These are phyloP conservation scores for Helenozyma baotianmanensis DNA, from an alignment of 805 yeast species.

Conservation along the genomic window DNA sequence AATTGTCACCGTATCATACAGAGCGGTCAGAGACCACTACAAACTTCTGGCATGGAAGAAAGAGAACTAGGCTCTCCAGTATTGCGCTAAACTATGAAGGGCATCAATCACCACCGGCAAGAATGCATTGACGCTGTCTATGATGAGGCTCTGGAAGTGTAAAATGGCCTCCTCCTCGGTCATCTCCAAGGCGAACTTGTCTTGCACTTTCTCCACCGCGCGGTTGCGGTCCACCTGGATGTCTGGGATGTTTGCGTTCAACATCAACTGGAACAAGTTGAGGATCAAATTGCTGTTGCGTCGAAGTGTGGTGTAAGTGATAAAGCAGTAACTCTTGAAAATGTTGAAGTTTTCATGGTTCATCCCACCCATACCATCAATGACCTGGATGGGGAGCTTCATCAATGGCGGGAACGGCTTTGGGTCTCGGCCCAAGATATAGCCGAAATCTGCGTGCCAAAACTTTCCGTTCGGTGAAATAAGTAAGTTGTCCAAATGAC, in stretches of 20 bases:
- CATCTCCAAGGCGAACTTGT: constrained; percentile 88
- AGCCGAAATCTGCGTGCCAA: constrained; percentile 98
- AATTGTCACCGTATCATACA: constrained; percentile 2
- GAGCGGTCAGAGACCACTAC: constrained; percentile 3
- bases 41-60: neutral
- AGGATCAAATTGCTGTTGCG: constrained; percentile 86
- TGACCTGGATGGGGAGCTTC: constrained; percentile 94
- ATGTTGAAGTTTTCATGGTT: constrained; percentile 78
- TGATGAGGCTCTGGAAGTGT: constrained; percentile 90
- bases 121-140: constrained; percentile 90
- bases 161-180: constrained; percentile 93
- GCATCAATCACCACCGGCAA: constrained; percentile 94
- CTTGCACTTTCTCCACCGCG: constrained; percentile 87
- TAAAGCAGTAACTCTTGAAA: constrained; percentile 90
- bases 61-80: constrained; percentile 75
- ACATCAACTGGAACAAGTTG: constrained; percentile 89
- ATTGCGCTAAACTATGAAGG: constrained; percentile 91
- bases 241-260: constrained; percentile 89
- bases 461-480: constrained; percentile 77
- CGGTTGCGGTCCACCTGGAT: constrained; percentile 78
- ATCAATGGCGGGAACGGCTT: constrained; percentile 98
- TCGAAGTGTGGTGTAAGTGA: constrained; percentile 85
- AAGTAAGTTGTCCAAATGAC: constrained; percentile 88
- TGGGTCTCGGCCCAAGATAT: constrained; percentile 94
- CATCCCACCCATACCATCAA: constrained; percentile 97